Conservation (phyloP, 1,139 yeast species). For the Cylindricascospora bacillispora region DNA sequence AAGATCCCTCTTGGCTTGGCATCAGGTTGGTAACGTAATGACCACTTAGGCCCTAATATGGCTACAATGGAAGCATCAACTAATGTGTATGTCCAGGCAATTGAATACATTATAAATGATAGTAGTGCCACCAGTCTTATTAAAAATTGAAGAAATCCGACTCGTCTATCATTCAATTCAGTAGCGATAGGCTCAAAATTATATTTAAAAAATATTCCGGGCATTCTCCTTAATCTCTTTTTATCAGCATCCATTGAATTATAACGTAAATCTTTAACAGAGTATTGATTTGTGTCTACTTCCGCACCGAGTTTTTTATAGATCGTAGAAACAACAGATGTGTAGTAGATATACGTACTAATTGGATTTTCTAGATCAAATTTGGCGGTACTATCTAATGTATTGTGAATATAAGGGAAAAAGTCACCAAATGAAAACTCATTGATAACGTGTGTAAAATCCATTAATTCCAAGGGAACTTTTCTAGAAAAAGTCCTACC, state of each 20-base stretch:
- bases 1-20: slow-evolving; percentile 17
- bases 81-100: slow-evolving; percentile 27
- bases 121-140: slow-evolving; percentile 63
- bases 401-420: slow-evolving; percentile 75
- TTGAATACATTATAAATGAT: slow-evolving; percentile 24
- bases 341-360: slow-evolving; percentile 47
- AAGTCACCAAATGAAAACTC: slow-evolving; percentile 89
- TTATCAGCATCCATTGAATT: slow-evolving; percentile 15
- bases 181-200: slow-evolving; percentile 82
- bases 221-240: slow-evolving; percentile 30
- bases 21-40: slow-evolving; percentile 22
- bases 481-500: slow-evolving; percentile 38
- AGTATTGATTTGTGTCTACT: slow-evolving; percentile 77
- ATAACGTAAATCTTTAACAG: slow-evolving; percentile 47
- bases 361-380: slow-evolving; percentile 33
- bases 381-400: slow-evolving; percentile 66
- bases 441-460: slow-evolving; percentile 73
- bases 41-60: slow-evolving; percentile 24
- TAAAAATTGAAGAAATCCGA: slow-evolving; percentile 67
- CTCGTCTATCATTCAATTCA: slow-evolving; percentile 52
- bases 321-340: slow-evolving; percentile 76
- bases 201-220: slow-evolving; percentile 76
- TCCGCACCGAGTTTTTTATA: slow-evolving; percentile 59
- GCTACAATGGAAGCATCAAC: slow-evolving; percentile 25
- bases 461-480: slow-evolving; percentile 39